Base-by-base conservation (phyloP, 768 basidiomycete genomes). In the Gymnopilus dilepis region DNA sequence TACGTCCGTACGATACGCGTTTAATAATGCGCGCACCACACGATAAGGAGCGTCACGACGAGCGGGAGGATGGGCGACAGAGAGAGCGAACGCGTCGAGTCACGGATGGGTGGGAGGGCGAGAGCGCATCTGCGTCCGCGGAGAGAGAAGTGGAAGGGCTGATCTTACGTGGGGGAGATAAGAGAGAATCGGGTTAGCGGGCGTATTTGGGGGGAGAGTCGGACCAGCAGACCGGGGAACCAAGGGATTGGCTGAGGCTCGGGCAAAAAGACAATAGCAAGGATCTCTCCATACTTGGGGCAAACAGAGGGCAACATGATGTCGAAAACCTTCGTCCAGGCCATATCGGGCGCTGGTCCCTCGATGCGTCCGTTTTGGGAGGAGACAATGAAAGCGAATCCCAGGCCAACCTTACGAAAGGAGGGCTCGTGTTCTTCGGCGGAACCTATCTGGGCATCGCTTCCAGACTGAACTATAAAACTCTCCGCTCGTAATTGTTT, bases 401-500 rank as follows among this genome's bases (percentile, higher is more conserved):
- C 70, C 66, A 69, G 64, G 63, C 66, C 66, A 67, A 64, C 61
- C 69, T 76, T 74, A 76, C 76, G 73, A 74, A 71, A 78, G 68
- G 60, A 64, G 73, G 71, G 66, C 75, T 75, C 74, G 74, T 76
- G 77, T 67, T 61, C 70, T 70, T 74, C 69, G 69, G 68, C 77
- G 72, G 76, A 75, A 65, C 74, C 74, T 78, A 76, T 77, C 71
- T 64, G 68, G 64, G 65, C 60, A 65, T 66, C 59, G 64, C 62
- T 68, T 67, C 70, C 61, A 65, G 67, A 66, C 61, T 67, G 62
- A 71, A 74, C 77, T 85, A 85, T 86, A 86, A 82, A 85, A 79
- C 78, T 71, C 72, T 76, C 76, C 71, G 69, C 69, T 66, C 74
- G 79, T 84, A 86, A 86, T 86, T 86, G 74, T 71, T 77, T 74